Evolutionary conservation across 2,329 filamentous ascomycete species (phyloP), one percentile per base, ranked within the genome.

Genomic region (Verticillium dahliae): DNA sequence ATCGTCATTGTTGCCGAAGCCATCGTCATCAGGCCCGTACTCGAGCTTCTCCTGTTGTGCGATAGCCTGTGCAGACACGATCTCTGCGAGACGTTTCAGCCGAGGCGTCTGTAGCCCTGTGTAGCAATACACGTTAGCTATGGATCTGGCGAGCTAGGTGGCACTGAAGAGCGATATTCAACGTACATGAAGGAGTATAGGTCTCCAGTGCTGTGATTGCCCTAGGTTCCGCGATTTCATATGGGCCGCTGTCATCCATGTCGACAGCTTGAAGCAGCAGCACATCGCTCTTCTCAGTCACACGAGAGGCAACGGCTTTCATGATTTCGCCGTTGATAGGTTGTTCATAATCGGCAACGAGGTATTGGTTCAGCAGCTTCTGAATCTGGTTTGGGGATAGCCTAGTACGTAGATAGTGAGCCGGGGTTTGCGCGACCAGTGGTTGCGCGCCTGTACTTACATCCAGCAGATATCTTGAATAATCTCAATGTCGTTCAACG

Each of bases 401-500:
- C 91, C 91, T 95, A 64, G 15, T 33, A 38, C 57, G 18, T 14
- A 58, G 58, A 9, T 22, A 22, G n/a, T 50, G 13, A 56, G 33
- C 27, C 13, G 11, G 18, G 33, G 54, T 34, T 22, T 10, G 18
- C 3, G 15, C 13, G 4, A 31, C 69, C 63, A 72, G 64, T 38
- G 10, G 9, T 33, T 13, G 35, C 18, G 14, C 38, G 5, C 7
- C 45, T 22, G 18, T 22, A 85, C 91, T 87, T 80, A 96, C 94
- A 98, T 98, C 94, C 94, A 98, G 85, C 95, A 99, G 70, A 99
- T 99, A 74, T 99, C 95, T 80, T 99, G 95, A 71, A 99, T 99
- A 70, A 99, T 99, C 78, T 99, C 95, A 70, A 99, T 99, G 72
- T 99, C 95, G 74, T 98, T 99, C 73, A 99, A 80, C 1, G 95